These are phyloP conservation scores for Akanthomyces dipterigenus DNA, from an alignment of 2,329 filamentous ascomycete species.

Conservation along the genomic window DNA sequence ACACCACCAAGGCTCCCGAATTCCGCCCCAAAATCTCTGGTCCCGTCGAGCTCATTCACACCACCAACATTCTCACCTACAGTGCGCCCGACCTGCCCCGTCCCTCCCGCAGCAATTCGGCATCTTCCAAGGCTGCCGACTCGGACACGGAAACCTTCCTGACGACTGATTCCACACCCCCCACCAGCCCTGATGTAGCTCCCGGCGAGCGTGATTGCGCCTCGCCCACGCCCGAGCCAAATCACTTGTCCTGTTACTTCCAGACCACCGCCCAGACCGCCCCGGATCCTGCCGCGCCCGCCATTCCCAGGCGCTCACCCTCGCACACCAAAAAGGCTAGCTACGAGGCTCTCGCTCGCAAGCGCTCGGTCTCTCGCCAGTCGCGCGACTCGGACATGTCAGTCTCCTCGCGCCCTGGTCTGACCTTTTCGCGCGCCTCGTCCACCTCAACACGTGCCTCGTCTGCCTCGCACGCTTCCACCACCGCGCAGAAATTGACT, in stretches of 20 bases:
- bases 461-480: slow-evolving; percentile 36
- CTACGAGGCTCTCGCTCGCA: slow-evolving; percentile 65
- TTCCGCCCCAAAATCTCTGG: slow-evolving; percentile 73
- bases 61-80: slow-evolving; percentile 94
- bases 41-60: slow-evolving; percentile 81
- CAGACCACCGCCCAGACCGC: slow-evolving; percentile 41
- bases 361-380: slow-evolving; percentile 54
- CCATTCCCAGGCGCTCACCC: slow-evolving; percentile 69
- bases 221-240: slow-evolving; percentile 52
- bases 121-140: slow-evolving; percentile 57
- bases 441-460: slow-evolving; percentile 49
- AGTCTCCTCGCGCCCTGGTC: slow-evolving; percentile 50
- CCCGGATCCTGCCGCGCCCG: slow-evolving; percentile 47
- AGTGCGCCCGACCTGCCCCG: slow-evolving; percentile 76
- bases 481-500: slow-evolving; percentile 22
- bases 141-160: slow-evolving; percentile 54
- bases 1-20: slow-evolving; percentile 38
- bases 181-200: slow-evolving; percentile 62
- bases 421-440: slow-evolving; percentile 49
- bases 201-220: slow-evolving; percentile 43
- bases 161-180: slow-evolving; percentile 48
- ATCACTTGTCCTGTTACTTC: slow-evolving; percentile 64
- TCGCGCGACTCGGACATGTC: slow-evolving; percentile 48
- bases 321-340: slow-evolving; percentile 83
- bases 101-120: slow-evolving; percentile 40